These are phyloP conservation scores for Huntiella savannae DNA, from an alignment of 2,329 filamentous ascomycete species.

Conservation along the genomic window DNA sequence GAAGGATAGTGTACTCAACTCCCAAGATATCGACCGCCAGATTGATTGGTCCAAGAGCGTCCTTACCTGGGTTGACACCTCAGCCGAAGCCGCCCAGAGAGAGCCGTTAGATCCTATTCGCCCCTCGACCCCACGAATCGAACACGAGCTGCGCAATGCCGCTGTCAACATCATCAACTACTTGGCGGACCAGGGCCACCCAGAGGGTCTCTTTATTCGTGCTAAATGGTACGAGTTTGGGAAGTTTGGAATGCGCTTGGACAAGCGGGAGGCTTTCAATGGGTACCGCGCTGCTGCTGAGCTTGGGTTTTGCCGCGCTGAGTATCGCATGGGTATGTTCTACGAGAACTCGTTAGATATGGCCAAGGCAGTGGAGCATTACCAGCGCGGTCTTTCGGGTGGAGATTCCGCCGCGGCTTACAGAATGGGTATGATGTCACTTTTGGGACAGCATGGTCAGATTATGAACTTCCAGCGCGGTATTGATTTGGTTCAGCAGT, in stretches of 20 bases:
- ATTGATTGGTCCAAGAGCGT: constrained; percentile 92
- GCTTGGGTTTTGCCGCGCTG: constrained; percentile 68
- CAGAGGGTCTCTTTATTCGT: constrained; percentile 81
- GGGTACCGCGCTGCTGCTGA: constrained; percentile 75
- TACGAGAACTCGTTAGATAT: constrained; percentile 91
- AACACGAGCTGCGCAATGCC: constrained; percentile 74
- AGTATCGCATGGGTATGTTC: constrained; percentile 96
- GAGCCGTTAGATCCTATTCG: constrained; percentile 35
- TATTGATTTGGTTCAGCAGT: constrained; percentile 62
- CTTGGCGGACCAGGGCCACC: constrained; percentile 76
- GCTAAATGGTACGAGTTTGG: constrained; percentile 98
- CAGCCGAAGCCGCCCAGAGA: constrained; percentile 56
- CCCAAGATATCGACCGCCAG: constrained; percentile 90
- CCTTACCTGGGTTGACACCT: constrained; percentile 70
- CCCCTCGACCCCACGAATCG: constrained; percentile 63
- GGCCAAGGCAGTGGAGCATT: constrained; percentile 77
- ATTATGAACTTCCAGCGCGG: constrained; percentile 61
- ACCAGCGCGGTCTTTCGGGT: constrained; percentile 58
- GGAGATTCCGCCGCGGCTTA: constrained; percentile 75
- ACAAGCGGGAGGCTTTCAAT: constrained; percentile 85
- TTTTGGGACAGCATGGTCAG: constrained; percentile 85
- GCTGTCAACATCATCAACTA: constrained; percentile 85
- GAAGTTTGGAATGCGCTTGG: constrained; percentile 74
- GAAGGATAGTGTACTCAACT: constrained; percentile 66
- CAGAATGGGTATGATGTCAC: constrained; percentile 90